A percentile compares a stretch with the other conserved stretches of the same genome.
Evolutionary conservation across 2,329 filamentous ascomycete species (phyloP).

Genomic region (Dactylellina haptotyla): DNA sequence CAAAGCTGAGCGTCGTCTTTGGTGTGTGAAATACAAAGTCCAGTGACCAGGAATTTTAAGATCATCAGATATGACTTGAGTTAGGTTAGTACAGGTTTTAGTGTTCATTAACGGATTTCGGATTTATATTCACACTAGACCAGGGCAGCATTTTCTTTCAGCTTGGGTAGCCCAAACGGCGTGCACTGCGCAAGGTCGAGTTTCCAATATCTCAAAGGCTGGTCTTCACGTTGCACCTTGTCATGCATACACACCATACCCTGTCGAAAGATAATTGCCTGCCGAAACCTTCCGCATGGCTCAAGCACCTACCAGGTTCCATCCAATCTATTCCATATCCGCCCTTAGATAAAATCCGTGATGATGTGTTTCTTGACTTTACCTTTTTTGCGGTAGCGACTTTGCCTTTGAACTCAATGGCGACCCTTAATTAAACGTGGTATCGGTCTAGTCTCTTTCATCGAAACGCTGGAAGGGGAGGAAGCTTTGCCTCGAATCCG

Average conservation of each 20-base stretch:
- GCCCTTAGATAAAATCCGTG: slow-evolving; percentile 32
- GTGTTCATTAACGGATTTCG: slow-evolving; percentile 47
- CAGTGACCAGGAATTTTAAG: slow-evolving; percentile 49
- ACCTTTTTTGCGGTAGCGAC: slow-evolving; percentile 27
- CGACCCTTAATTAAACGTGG: slow-evolving; percentile 50
- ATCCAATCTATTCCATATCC: slow-evolving; percentile 47
- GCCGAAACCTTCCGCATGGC: slow-evolving; percentile 52
- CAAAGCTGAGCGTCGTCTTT: neutral
- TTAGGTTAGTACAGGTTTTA: slow-evolving; percentile 21
- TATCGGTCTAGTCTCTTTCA: slow-evolving; percentile 10
- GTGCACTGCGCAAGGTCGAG: slow-evolving; percentile 45
- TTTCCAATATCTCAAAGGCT: slow-evolving; percentile 16
- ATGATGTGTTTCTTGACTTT: slow-evolving; percentile 44
- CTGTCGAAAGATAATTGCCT: slow-evolving; percentile 48
- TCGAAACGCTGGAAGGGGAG: neutral
- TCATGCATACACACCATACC: slow-evolving; percentile 40
- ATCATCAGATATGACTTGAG: slow-evolving; percentile 50
- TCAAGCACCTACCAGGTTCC: slow-evolving; percentile 42
- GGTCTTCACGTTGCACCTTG: slow-evolving; percentile 25
- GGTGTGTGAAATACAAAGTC: slow-evolving; percentile 38
- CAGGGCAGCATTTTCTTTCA: slow-evolving; percentile 29
- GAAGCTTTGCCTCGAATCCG: neutral
- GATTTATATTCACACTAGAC: slow-evolving; percentile 52
- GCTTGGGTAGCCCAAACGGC: slow-evolving; percentile 31
- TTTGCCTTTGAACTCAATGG: slow-evolving; percentile 18